Percentiles rank a stretch among this genome's conserved stretches.
These are phyloP conservation scores for Hortiboletus campestris DNA, from an alignment of 768 basidiomycete species.

Conservation along the genomic window DNA sequence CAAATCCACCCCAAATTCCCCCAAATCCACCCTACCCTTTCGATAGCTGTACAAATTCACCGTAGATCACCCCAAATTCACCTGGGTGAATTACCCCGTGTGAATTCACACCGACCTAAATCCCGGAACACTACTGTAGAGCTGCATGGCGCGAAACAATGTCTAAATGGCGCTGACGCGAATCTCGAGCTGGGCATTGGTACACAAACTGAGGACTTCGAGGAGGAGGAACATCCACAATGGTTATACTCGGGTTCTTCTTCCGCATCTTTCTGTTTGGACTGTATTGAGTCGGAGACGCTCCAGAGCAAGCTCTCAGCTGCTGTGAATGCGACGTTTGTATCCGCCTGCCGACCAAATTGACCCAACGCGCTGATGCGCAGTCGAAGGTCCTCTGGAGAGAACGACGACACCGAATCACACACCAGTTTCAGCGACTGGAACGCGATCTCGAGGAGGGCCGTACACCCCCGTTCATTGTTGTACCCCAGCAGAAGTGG, in stretches of 20 bases:
- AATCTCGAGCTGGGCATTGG: conserved; percentile 82
- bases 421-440: conserved; percentile 92
- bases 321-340: conserved; percentile 93
- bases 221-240: conserved; percentile 93
- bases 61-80: too few species aligned
- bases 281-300: conserved; percentile 92
- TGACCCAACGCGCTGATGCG: conserved; percentile 90
- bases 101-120: too few species aligned
- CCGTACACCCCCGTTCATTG: conserved; percentile 66
- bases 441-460: conserved; percentile 88
- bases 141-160: conserved; percentile 87
- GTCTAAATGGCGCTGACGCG: conserved; percentile 94
- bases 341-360: conserved; percentile 90
- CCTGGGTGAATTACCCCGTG: too few species aligned
- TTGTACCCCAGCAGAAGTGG: conserved; percentile 54
- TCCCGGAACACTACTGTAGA: too few species aligned
- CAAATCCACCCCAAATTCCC: too few species aligned
- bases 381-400: conserved; percentile 75
- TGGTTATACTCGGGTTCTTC: conserved; percentile 70
- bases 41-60: too few species aligned
- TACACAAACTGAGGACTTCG: conserved; percentile 80
- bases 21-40: too few species aligned
- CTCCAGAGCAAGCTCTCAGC: conserved; percentile 94
- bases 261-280: conserved; percentile 64
- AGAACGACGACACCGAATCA: conserved; percentile 83